Evolutionary conservation across 805 yeast genomes (phyloP), one percentile per base, ranked within the genome.

Genomic region (Saturnispora sanitii): DNA sequence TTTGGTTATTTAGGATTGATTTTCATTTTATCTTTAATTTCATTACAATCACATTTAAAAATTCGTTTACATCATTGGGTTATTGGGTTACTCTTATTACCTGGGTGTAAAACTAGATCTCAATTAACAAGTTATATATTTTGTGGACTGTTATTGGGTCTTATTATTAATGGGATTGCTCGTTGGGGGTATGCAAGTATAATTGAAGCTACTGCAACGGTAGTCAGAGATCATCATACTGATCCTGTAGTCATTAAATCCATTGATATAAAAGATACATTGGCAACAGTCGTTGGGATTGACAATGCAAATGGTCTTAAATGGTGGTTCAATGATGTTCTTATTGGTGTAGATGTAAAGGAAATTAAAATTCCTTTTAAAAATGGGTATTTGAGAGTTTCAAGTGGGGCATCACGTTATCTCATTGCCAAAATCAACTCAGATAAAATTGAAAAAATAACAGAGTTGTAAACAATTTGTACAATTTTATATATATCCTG

Each of bases 141-240:
- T 54, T 96, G 88, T 56, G 97, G 96, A 2, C 71, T 90, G 1
- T 62, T 90, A 19, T 56, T 85, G 1, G 98, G 96, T 0, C 64
- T 90, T 34, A 69, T 82, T 37, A 66, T 87, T 5, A 81, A 88
- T 18, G 98, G 98, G 0, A 77, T 85, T 2, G 75, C 94, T 0
- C 66, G 94, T 42, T 90, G 98, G 98, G 96, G 92, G 42, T 78
- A 82, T 52, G 96, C 94, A 2, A 78, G 95, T 12, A 76, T 90
- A 42, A 77, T 83, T 1, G 96, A 90, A 54, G 84, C 95, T 0
- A 71, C 71, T 20, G 61, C 68, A 4, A 70, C 83, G 3, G 57
- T 88, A 33, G 57, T 76, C 42, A 66, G 96, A 49, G 82, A 82
- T 16, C 12, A 27, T 11, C 38, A 36, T 16, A 36, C 38, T 4